A percentile compares a stretch with the other conserved stretches of the same genome.
Evolutionary conservation across 164 flowering plant species (phyloP).

Genomic region (Vitis rupestris): DNA sequence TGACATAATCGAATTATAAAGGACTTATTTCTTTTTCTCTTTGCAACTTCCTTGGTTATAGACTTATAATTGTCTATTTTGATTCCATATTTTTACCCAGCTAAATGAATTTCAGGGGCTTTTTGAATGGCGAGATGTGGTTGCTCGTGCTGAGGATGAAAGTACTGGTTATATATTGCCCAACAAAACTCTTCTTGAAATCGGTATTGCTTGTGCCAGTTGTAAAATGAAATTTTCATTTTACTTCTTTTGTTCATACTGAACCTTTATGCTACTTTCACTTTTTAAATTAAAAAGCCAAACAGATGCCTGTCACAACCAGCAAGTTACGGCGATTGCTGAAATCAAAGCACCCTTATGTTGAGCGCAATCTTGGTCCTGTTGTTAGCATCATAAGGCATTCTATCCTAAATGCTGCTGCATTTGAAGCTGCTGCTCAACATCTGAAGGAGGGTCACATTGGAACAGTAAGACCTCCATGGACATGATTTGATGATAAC

Average conservation of each 20-base stretch:
- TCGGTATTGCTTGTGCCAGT: conserved; percentile 46
- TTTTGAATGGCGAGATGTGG: conserved; percentile 82
- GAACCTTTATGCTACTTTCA: not conserved
- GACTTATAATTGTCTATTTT: not conserved
- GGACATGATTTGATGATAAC: not conserved
- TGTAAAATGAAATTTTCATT: not conserved
- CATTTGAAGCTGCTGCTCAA: conserved; percentile 64
- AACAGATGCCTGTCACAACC: conserved; percentile 71
- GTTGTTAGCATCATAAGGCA: conserved; percentile 66
- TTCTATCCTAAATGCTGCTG: conserved; percentile 67
- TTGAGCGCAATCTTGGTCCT: conserved; percentile 71
- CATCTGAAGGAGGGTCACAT: conserved; percentile 46
- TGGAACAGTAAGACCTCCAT: conserved; percentile 40
- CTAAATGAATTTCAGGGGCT: conserved; percentile 61
- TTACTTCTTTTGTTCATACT: not conserved
- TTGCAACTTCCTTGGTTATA: not conserved
- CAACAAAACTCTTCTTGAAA: conserved; percentile 82
- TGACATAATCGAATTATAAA: no score
- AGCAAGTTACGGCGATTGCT: conserved; percentile 57
- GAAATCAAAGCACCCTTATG: conserved; percentile 72
- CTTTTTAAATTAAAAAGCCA: conserved; percentile 52
- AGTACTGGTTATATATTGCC: conserved; percentile 97
- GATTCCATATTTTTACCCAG: not conserved
- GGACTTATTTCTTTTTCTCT: not conserved
- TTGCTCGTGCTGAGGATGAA: conserved; percentile 98